Conservation (phyloP, 208 protist genomes). For the Acanthamoeba sp. region DNA sequence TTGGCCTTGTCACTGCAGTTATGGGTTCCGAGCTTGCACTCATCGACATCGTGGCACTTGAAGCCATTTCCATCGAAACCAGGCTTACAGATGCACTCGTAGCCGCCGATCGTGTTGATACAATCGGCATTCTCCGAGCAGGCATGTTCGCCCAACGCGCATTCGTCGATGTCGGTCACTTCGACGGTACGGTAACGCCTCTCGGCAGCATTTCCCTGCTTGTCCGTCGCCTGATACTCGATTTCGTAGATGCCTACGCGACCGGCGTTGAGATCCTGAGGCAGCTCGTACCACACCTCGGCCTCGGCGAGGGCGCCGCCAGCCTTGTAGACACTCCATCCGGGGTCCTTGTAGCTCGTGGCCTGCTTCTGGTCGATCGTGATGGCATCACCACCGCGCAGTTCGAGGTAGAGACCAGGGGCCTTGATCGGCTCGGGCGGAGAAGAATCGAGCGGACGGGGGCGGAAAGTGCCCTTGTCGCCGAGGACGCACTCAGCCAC, state of each 20-base stretch:
- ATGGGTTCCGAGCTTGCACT: conserved; percentile 72
- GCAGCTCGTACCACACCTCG: conserved; percentile 68
- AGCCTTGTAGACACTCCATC: conserved; percentile 29
- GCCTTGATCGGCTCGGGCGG: neutral
- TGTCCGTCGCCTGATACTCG: conserved; percentile 56
- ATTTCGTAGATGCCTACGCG: conserved; percentile 35
- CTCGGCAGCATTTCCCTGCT: neutral
- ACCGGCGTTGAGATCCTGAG: conserved; percentile 58
- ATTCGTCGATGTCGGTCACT: conserved; percentile 75
- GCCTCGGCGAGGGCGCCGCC: conserved; percentile 46
- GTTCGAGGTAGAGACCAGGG: conserved; percentile 20
- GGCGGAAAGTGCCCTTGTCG: conserved; percentile 14
- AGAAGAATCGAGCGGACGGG: neutral
- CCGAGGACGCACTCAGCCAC: conserved; percentile 26
- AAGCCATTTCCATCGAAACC: conserved; percentile 65
- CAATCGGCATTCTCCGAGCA: conserved; percentile 73
- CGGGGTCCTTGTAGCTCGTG: conserved; percentile 62
- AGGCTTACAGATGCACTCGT: conserved; percentile 40
- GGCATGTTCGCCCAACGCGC: conserved; percentile 18
- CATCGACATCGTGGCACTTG: conserved; percentile 75
- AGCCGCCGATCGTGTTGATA: conserved; percentile 65
- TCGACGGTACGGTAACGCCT: neutral
- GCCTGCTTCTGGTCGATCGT: conserved; percentile 59
- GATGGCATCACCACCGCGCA: conserved; percentile 16
- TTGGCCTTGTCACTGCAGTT: conserved; percentile 65